Base-by-base conservation (phyloP, 1,284 basidiomycete genomes). In the Baeospora myosura region DNA sequence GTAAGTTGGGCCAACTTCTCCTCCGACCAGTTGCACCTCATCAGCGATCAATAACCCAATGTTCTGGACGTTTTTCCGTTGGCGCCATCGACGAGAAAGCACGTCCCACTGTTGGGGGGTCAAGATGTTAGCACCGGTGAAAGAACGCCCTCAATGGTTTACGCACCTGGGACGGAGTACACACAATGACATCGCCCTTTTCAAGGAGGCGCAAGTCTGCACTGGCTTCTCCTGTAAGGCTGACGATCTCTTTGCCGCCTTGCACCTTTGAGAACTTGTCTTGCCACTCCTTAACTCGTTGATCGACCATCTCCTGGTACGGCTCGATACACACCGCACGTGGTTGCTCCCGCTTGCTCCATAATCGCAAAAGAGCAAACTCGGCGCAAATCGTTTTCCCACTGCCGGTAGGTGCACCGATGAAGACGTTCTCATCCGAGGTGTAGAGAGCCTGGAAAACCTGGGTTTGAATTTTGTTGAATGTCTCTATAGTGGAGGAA, bases 391-490 rank as follows among this genome's bases (percentile, higher is more conserved):
- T 85, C 0, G 93, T 98, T 74, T 98, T 98, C 23, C 96, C 95
- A 45, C 88, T 92, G 7, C 96, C 95, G 0, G 93, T 93, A 0
- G 96, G 95, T 0, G 94, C 95, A 18, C 93, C 94, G 44, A 98
- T 82, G 57, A 98, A 91, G 30, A 95, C 85, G 54, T 93, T 96
- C 58, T 98, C 94, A 58, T 98, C 93, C 0, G 91, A 87, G 0
- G 90, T 94, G 63, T 95, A 98, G 0, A 98, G 70, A 0, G 94
- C 92, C 53, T 98, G 95, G 82, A 98, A 98, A 26, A 96, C 92
- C 65, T 98, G 96, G 0, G 93, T 98, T 61, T 98, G 96, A 51
- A 98, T 96, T 68, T 97, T 98, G 77, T 98, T 98, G 74, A 98
- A 97, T 0, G 76, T 78, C 47, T 80, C 70, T 49, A 95, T 84